phyloP scores from a whole-genome alignment of 148 eudicot genomes.

The Amaranthus cruentus region DNA sequence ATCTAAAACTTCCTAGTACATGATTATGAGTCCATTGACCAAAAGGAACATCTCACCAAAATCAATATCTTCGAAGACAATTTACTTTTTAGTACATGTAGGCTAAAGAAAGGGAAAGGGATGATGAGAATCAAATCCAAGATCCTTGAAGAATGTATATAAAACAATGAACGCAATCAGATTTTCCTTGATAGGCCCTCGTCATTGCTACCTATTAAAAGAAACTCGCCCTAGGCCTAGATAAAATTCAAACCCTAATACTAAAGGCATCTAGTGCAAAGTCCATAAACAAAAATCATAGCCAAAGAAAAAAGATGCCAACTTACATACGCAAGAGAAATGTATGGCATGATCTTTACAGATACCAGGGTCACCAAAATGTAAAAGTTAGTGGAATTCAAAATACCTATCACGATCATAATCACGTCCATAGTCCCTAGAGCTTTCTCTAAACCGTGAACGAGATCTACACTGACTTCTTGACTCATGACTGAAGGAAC shows the following conservation, averaged over 20 bases:
- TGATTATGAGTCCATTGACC: no score
- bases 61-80: background rate
- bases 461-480: constrained; percentile 83
- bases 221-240: background rate
- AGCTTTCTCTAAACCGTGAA: constrained; percentile 73
- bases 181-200: no score
- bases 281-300: background rate
- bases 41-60: background rate
- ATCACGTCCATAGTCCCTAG: constrained; percentile 53
- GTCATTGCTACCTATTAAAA: no score
- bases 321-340: background rate
- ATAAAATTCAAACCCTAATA: background rate
- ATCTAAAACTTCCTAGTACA: no score
- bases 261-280: background rate
- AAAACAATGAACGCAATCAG: no score
- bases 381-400: background rate
- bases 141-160: no score
- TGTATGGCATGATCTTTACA: background rate
- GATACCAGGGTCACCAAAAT: background rate
- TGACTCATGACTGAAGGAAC: constrained; percentile 62
- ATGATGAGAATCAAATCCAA: background rate
- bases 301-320: background rate
- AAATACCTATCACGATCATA: constrained; percentile 76
- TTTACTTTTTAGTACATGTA: background rate
- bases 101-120: background rate